Base-by-base conservation (phyloP, 371 early-diverging fungal species). In the Mucor circinelloides region DNA sequence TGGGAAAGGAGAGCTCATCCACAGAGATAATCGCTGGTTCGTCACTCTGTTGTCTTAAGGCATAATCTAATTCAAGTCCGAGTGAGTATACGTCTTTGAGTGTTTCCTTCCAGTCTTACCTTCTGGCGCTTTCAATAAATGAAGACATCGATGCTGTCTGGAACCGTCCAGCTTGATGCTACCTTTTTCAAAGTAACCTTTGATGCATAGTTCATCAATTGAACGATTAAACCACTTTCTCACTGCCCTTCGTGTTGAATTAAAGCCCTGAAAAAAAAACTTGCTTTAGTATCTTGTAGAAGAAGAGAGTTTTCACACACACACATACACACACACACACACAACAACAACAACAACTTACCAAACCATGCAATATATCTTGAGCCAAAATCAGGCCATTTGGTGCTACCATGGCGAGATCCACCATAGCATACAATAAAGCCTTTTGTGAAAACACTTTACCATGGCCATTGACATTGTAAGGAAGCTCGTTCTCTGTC, bases 321-420 rank as follows among this genome's bases (percentile, higher is more conserved):
- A n/a, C n/a, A n/a, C n/a, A n/a, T n/a, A n/a, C n/a, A n/a, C n/a
- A n/a, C n/a, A n/a, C n/a, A n/a, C n/a, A n/a, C n/a, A n/a, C n/a
- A n/a, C n/a, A n/a, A n/a, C n/a, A n/a, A n/a, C n/a, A n/a, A n/a
- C n/a, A 13, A 4, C 12, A 0, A 50, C 67, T 64, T 78, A 81
- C 81, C 73, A 81, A 44, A 27, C 75, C 77, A 23, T 59, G 68
- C 19, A 81, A 25, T n/a, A 75, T 64, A 67, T 81, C 81, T n/a
- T 60, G 38, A 3, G 55, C 63, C 27, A 70, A 60, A 63, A 81
- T 72, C 10, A 56, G 59, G 25, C 77, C 28, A 19, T 75, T 67
- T 10, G 72, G 68, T 9, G 82, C 75, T 59, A 58, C 77, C 25
- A 44, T 42, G 2, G 75, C 55, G 9, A 81, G 34, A 15, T 63